Evolutionary conservation across 495 filamentous ascomycete species (phyloP), one percentile per base, ranked within the genome.

Genomic region (Chaetomium tenue): DNA sequence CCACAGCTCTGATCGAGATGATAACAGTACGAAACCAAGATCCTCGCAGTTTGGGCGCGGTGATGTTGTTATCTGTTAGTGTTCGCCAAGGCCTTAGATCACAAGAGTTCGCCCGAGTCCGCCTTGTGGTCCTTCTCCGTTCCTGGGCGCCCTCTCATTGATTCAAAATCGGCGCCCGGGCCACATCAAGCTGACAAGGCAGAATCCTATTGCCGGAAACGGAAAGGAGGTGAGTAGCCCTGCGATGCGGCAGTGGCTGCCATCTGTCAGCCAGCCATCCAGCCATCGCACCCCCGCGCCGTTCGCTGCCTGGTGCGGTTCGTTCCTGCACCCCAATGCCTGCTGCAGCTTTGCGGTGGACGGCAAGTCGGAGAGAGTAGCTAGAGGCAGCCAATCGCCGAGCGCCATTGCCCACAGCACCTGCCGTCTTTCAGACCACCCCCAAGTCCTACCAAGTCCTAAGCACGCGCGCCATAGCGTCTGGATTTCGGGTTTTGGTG

Each of bases 371-470:
- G 52, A 65, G 70, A 37, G 6, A 5, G 5, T 37, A 8, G 28
- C n/a, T 30, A 30, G 33, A 72, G 71, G 68, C 66, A 72, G 57
- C 71, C 71, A 71, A 73, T 73, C 65, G 56, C 37, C 18, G 33
- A 22, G 39, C 46, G 42, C 57, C n/a, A 47, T 44, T 28, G 44
- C 67, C 51, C 63, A 62, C 68, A 60, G 68, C 50, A 59, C 55
- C 67, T 64, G 56, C 64, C 50, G 61, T 58, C 60, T 18, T 18
- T 18, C 58, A 54, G 48, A 48, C 47, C 55, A 42, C 47, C 3
- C 18, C 58, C 62, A 58, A 71, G 66, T 71, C 67, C 65, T 72
- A 72, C 64, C 55, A 64, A 68, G 63, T 66, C 68, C 62, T 66
- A 65, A 63, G 54, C 60, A 33, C 64, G 6, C 30, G 51, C 40